These are phyloP conservation scores for Lepidium campestre DNA, from an alignment of 441 rosid species.

Conservation along the genomic window DNA sequence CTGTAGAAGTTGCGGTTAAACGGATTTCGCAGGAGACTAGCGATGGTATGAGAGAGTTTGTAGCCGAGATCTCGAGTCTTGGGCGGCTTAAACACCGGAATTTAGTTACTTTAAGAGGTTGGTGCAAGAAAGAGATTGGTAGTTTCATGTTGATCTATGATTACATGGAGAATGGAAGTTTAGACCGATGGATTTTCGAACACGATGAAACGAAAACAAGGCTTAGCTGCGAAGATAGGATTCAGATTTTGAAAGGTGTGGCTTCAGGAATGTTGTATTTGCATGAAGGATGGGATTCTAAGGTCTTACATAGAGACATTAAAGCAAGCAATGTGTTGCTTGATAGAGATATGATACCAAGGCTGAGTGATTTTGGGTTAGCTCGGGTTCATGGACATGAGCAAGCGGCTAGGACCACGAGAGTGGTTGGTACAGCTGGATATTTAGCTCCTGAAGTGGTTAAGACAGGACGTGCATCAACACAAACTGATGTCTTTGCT, in stretches of 20 bases:
- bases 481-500: conserved; percentile 59
- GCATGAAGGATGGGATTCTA: conserved; percentile 80
- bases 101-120: conserved; percentile 63
- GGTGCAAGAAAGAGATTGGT: conserved; percentile 73
- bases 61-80: conserved; percentile 67
- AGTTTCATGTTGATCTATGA: conserved; percentile 64
- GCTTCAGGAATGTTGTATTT: conserved; percentile 59
- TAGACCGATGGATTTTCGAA: conserved; percentile 50
- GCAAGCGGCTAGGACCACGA: conserved; percentile 48
- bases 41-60: conserved; percentile 53
- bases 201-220: conserved; percentile 24
- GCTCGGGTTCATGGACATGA: conserved; percentile 64
- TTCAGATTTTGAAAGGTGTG: conserved; percentile 53
- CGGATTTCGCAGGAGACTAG: conserved; percentile 56
- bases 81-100: conserved; percentile 68
- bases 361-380: conserved; percentile 67
- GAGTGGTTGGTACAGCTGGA: conserved; percentile 71
- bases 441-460: conserved; percentile 72
- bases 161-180: conserved; percentile 80
- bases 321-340: conserved; percentile 80
- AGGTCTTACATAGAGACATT: conserved; percentile 66
- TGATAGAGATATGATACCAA: conserved; percentile 65
- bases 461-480: conserved; percentile 54
- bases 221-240: conserved; percentile 44
- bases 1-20: conserved; percentile 61